These are phyloP conservation scores for Rhododendron kiyosumense DNA, from an alignment of 148 eudicot species.

Conservation along the genomic window DNA sequence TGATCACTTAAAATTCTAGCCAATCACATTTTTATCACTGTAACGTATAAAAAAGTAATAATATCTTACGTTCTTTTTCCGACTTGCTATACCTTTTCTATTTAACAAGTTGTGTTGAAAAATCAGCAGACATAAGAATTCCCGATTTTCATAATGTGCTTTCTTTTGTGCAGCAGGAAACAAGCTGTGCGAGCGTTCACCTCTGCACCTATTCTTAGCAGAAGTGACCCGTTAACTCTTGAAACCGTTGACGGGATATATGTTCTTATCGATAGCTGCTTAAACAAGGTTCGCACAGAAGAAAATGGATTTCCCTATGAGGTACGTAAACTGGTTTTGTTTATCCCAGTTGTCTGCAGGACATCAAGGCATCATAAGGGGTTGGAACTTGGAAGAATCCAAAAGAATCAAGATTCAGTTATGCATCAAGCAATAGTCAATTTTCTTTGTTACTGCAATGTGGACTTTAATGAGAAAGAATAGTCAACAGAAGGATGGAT, in stretches of 20 bases:
- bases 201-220: slow-evolving; percentile 49
- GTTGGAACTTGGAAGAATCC: not conserved
- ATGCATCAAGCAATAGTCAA: not conserved
- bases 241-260: slow-evolving; percentile 49
- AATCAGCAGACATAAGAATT: not conserved
- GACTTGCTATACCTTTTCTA: not conserved
- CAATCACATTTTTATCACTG: not conserved
- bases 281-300: slow-evolving; percentile 39
- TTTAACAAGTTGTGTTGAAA: not conserved
- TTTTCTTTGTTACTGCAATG: not conserved
- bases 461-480: not conserved
- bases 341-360: not conserved
- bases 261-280: slow-evolving; percentile 30
- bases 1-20: not conserved
- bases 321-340: slow-evolving; percentile 24
- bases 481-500: not conserved
- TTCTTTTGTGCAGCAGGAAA: slow-evolving; percentile 23
- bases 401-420: not conserved
- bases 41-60: not conserved
- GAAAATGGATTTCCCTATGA: slow-evolving; percentile 57
- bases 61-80: not conserved
- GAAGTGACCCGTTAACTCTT: slow-evolving; percentile 34
- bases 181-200: slow-evolving; percentile 32
- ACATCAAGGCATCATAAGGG: not conserved
- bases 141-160: not conserved